These are phyloP conservation scores for Rubus parviflorus DNA, from an alignment of 306 rosid species.

Conservation along the genomic window DNA sequence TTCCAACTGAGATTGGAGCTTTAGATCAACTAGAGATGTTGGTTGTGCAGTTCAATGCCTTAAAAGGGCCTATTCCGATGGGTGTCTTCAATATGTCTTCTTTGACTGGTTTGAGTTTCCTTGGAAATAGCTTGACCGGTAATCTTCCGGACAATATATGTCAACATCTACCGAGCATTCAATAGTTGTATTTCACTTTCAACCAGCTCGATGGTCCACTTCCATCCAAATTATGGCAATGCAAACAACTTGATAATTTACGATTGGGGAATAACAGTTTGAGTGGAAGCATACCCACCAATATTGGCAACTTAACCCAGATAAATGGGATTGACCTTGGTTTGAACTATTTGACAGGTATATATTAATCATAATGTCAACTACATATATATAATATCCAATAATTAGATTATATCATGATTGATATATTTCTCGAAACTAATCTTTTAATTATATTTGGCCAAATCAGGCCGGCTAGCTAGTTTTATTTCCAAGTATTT, in stretches of 20 bases:
- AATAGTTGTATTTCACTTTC: background rate
- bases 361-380: no score
- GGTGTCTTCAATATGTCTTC: slow-evolving; percentile 18
- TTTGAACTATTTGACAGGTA: no score
- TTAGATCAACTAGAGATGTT: background rate
- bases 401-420: no score
- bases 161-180: slow-evolving; percentile 11
- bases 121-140: background rate
- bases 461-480: no score
- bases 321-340: background rate
- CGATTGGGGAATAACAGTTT: slow-evolving; percentile 4
- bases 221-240: slow-evolving; percentile 12
- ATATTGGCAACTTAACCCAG: slow-evolving; percentile 2
- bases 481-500: no score
- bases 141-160: background rate
- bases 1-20: background rate
- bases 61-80: slow-evolving; percentile 1
- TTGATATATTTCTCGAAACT: background rate
- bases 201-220: slow-evolving; percentile 10
- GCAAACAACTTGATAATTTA: background rate
- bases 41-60: background rate
- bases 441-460: background rate
- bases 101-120: background rate
- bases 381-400: no score
- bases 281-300: slow-evolving; percentile 15